A percentile compares a stretch with the other conserved stretches of the same genome.
These are phyloP conservation scores for Crithidia expoeki DNA, from an alignment of 208 protist species.

Conservation along the genomic window DNA sequence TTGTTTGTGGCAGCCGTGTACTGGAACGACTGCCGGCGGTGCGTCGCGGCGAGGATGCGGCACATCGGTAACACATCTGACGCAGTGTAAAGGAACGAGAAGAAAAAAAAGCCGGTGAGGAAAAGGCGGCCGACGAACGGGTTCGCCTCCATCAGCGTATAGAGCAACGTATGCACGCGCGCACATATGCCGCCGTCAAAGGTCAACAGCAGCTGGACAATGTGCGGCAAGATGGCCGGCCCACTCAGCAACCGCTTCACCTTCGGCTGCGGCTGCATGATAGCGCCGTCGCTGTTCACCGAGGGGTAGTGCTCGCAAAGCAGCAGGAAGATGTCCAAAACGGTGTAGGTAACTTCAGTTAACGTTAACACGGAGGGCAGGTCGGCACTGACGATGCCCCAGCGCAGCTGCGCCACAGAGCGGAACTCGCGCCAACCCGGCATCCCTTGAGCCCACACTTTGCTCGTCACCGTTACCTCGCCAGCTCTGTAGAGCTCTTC, in stretches of 20 bases:
- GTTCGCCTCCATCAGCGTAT: slow-evolving; percentile 91
- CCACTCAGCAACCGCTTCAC: slow-evolving; percentile 90
- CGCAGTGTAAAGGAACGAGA: slow-evolving; percentile 94
- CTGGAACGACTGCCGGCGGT: slow-evolving; percentile 86
- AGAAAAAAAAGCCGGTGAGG: slow-evolving; percentile 94
- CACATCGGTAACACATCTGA: slow-evolving; percentile 93
- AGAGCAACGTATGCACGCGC: slow-evolving; percentile 86
- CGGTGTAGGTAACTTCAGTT: slow-evolving; percentile 85
- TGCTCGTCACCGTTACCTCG: slow-evolving; percentile 68
- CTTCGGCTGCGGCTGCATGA: slow-evolving; percentile 93
- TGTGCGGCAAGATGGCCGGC: slow-evolving; percentile 84
- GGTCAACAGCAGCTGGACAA: slow-evolving; percentile 95
- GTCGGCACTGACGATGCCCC: slow-evolving; percentile 75
- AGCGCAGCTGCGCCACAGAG: slow-evolving; percentile 93
- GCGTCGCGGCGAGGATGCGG: slow-evolving; percentile 78
- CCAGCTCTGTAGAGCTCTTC: slow-evolving; percentile 57
- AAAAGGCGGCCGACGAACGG: slow-evolving; percentile 82
- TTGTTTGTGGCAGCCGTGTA: slow-evolving; percentile 58
- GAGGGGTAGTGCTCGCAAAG: slow-evolving; percentile 92
- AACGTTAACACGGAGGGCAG: slow-evolving; percentile 79
- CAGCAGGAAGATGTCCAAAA: slow-evolving; percentile 91
- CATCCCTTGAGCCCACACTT: slow-evolving; percentile 96
- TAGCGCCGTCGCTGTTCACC: slow-evolving; percentile 73
- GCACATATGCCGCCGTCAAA: slow-evolving; percentile 88
- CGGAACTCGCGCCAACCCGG: slow-evolving; percentile 86